Percentiles rank a stretch among this genome's conserved stretches.
Conservation (phyloP, 768 basidiomycete genomes). For the Myochromella boudieri region DNA sequence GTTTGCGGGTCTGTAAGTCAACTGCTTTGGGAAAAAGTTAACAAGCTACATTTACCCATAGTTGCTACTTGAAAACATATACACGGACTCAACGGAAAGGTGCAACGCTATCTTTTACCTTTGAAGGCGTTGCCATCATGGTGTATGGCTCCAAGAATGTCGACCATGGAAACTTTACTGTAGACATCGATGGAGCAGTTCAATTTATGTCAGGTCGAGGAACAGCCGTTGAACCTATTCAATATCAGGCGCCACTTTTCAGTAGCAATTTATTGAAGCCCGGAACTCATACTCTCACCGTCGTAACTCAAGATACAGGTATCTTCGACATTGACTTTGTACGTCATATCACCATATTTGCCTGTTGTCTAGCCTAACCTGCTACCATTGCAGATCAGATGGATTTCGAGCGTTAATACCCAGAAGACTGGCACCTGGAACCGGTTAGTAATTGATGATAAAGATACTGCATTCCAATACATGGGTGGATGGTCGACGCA, state of each 20-base stretch:
- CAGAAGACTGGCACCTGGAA: not conserved
- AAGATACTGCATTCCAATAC: conserved; percentile 3
- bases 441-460: conserved; percentile 2
- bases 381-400: conserved; percentile 2
- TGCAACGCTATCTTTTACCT: conserved; percentile 7
- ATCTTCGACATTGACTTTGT: conserved; percentile 4
- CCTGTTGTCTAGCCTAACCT: not conserved
- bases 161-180: conserved; percentile 6
- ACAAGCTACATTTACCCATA: not conserved
- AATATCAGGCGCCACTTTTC: not conserved
- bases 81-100: not conserved
- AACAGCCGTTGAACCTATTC: not conserved
- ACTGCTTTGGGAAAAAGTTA: too few species aligned
- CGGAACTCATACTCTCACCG: conserved; percentile 7
- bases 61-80: conserved; percentile 1
- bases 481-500: not conserved
- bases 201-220: not conserved
- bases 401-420: conserved; percentile 3
- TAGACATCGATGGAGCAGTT: conserved; percentile 4
- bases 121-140: conserved; percentile 3
- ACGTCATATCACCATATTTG: not conserved
- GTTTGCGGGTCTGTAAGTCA: not conserved
- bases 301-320: not conserved
- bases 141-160: conserved; percentile 1
- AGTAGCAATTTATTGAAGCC: not conserved